Percentiles rank a stretch among this genome's conserved stretches.
These are phyloP conservation scores for Vinca minor DNA, from an alignment of 257 asterid species.

Conservation along the genomic window DNA sequence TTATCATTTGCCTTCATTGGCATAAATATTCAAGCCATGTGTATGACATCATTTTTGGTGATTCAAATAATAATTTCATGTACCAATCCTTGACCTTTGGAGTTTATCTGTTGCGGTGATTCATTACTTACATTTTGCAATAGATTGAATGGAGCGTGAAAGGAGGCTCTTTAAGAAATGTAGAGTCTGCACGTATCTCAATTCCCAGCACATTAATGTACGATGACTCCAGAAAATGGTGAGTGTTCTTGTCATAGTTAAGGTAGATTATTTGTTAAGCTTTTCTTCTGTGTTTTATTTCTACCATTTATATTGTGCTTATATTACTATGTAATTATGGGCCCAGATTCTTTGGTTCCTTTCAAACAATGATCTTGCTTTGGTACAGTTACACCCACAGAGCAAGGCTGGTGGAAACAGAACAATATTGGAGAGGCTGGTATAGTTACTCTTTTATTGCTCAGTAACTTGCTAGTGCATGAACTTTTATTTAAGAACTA, in stretches of 20 bases:
- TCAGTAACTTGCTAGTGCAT: background rate
- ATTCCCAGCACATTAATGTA: conserved; percentile 75
- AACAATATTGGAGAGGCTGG: conserved; percentile 97
- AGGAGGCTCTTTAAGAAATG: conserved; percentile 81
- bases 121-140: conserved; percentile 9
- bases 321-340: background rate
- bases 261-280: conserved; percentile 1
- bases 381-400: conserved; percentile 63
- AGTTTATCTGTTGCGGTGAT: background rate
- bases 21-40: background rate
- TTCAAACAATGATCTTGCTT: background rate
- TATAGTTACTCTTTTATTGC: conserved; percentile 25
- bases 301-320: conserved; percentile 1
- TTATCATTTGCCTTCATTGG: background rate
- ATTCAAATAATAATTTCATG: background rate
- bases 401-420: conserved; percentile 83
- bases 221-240: conserved; percentile 84
- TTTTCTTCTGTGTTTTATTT: conserved; percentile 1
- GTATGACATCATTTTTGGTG: background rate
- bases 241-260: conserved; percentile 20
- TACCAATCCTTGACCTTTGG: background rate
- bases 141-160: conserved; percentile 96
- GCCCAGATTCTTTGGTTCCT: background rate
- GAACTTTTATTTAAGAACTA: background rate
- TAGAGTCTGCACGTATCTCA: conserved; percentile 85